phyloP scores from a whole-genome alignment of 352 stramenopile genomes.

The Phytophthora boehmeriae region DNA sequence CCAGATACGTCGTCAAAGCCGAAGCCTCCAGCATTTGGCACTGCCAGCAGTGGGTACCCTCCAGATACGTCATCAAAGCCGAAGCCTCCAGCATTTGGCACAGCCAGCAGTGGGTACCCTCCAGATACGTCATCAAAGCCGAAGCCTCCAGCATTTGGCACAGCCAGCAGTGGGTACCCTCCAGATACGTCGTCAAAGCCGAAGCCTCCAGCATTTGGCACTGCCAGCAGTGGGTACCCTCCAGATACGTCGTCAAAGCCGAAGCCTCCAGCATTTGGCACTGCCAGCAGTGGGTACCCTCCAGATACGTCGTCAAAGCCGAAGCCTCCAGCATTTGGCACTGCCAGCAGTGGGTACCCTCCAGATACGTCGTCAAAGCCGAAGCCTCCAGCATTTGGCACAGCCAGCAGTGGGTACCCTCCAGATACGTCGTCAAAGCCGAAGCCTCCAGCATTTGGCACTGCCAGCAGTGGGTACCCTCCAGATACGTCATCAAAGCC shows the following conservation, averaged over 20 bases:
- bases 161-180: conserved; percentile 8
- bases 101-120: conserved; percentile 10
- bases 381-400: conserved; percentile 24
- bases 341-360: conserved; percentile 33
- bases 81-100: conserved; percentile 10
- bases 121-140: conserved; percentile 24
- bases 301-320: conserved; percentile 26
- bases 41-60: conserved; percentile 9
- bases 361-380: conserved; percentile 36
- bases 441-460: conserved; percentile 34
- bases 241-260: conserved; percentile 23
- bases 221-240: conserved; percentile 27
- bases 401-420: conserved; percentile 32
- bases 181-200: conserved; percentile 25
- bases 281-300: conserved; percentile 2
- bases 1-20: conserved; percentile 23
- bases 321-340: conserved; percentile 15
- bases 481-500: conserved; percentile 48
- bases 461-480: conserved; percentile 29
- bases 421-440: conserved; percentile 43
- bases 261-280: conserved; percentile 8
- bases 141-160: conserved; percentile 9
- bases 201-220: conserved; percentile 10
- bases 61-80: conserved; percentile 23
- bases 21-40: conserved; percentile 8